Base-by-base conservation (phyloP, 495 filamentous ascomycete genomes). In the Penicillium tannophilum region DNA sequence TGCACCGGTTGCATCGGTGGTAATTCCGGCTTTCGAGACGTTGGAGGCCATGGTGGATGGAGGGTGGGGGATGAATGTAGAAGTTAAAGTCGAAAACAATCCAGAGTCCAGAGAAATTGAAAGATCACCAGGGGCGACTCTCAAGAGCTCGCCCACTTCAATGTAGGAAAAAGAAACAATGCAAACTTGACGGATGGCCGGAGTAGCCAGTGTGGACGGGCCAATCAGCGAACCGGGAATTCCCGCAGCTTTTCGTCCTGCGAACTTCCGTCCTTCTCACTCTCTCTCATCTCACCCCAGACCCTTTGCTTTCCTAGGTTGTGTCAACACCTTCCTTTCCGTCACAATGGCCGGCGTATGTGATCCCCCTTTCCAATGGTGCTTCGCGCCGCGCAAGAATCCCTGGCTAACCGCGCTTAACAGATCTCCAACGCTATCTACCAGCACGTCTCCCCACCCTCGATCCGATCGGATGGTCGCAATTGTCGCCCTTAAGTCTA, bases 1-100 rank as follows among this genome's bases (percentile, higher is more conserved):
- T 71, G 93, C 87, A 66, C 95, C 95, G 62, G 85, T 87, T 55
- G 68, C 76, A 66, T 88, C 84, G 51, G 84, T 86, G 55, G 89
- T 83, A 67, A 98, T 97, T 63, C 94, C 95, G 36, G 90, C 84
- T 42, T 62, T 62, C 35, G 64, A 59, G 63, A 74, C 58, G 41
- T 66, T 70, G 45, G 69, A 54, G 36, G 70, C 48, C 69, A 73
- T 74, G 60, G 48, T 57, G 53, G 43, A n/a, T 28, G 35, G 14
- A n/a, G 6, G 23, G 12, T 23, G 23, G 8, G 6, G 7, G n/a
- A 16, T 45, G 2, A 31, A 2, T n/a, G 12, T 4, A 24, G 24
- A 7, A 30, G n/a, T 23, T 10, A 14, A 20, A 36, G 12, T 23
- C 23, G 1, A 8, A 30, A 55, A 14, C 2, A 31, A 16, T 26